These are phyloP conservation scores for Kalanchoe fedtschenkoi DNA, from an alignment of 164 flowering plant species.

Conservation along the genomic window DNA sequence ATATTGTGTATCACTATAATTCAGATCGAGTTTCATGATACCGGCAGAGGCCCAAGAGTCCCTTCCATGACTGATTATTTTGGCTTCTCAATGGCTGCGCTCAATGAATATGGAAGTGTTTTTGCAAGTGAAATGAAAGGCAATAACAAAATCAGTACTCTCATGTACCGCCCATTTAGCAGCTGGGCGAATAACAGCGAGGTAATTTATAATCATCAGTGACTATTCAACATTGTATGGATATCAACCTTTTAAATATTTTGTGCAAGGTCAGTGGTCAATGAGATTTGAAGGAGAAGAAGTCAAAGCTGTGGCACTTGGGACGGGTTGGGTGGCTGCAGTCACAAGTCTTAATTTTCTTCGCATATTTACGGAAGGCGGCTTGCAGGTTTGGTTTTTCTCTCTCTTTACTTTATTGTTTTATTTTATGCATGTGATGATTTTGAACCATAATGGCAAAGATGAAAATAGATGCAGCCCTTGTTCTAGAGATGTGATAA, in stretches of 20 bases:
- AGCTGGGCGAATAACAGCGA: slow-evolving; percentile 98
- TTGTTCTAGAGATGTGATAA: no score
- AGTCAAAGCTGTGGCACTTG: slow-evolving; percentile 89
- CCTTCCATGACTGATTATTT: slow-evolving; percentile 94
- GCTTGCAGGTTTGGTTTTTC: slow-evolving; percentile 70
- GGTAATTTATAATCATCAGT: slow-evolving; percentile 27
- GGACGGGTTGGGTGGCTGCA: slow-evolving; percentile 88
- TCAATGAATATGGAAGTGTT: slow-evolving; percentile 87
- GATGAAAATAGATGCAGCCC: no score
- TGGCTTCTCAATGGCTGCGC: slow-evolving; percentile 94
- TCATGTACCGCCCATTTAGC: slow-evolving; percentile 94
- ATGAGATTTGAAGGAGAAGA: slow-evolving; percentile 97
- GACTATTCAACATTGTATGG: background rate
- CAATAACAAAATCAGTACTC: slow-evolving; percentile 82
- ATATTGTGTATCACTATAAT: background rate
- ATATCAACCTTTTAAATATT: slow-evolving; percentile 2
- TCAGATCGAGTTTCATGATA: slow-evolving; percentile 98
- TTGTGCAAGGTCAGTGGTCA: slow-evolving; percentile 62
- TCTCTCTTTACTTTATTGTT: background rate
- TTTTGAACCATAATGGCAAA: no score
- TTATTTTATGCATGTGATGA: no score
- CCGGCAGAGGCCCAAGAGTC: slow-evolving; percentile 83
- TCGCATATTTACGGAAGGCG: slow-evolving; percentile 90
- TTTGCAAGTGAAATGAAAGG: slow-evolving; percentile 92
- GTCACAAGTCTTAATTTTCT: slow-evolving; percentile 75